Percentiles rank a stretch among this genome's conserved stretches.
Evolutionary conservation across 1,139 yeast genomes (phyloP).

Genomic region (Protomyces lactucae-debilis): DNA sequence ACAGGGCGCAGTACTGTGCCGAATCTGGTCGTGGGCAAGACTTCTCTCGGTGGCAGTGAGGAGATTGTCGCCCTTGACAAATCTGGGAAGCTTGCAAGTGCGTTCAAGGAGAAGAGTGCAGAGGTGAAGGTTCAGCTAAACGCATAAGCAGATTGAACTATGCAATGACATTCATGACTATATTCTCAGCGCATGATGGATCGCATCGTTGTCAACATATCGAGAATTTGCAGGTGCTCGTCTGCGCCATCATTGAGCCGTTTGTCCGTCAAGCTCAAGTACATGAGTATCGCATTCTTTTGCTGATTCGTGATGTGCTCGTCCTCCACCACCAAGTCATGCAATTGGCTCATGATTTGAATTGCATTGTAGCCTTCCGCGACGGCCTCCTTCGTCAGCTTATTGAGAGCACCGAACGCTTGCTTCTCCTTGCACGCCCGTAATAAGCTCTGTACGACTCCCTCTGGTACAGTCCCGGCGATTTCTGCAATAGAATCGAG

Average conservation of each 20-base stretch:
- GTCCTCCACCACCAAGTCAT: constrained; percentile 61
- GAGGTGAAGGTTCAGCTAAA: background rate
- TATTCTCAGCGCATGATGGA: background rate
- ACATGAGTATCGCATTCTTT: constrained; percentile 60
- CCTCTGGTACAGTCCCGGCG: constrained; percentile 77
- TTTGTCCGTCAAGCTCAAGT: constrained; percentile 70
- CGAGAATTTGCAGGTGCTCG: constrained; percentile 78
- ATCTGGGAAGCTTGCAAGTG: constrained; percentile 47
- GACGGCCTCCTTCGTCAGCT: constrained; percentile 52
- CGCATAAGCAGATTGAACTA: background rate
- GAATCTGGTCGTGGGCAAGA: constrained; percentile 78
- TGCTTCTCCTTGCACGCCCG: constrained; percentile 37
- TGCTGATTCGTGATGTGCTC: constrained; percentile 51
- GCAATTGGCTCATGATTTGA: constrained; percentile 72
- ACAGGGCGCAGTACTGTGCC: constrained; percentile 95
- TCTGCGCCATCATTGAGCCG: constrained; percentile 80
- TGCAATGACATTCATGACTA: background rate
- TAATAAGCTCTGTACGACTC: constrained; percentile 47
- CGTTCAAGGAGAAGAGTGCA: constrained; percentile 1
- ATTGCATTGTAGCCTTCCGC: constrained; percentile 84
- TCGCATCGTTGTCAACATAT: constrained; percentile 36
- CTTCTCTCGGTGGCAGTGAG: constrained; percentile 91
- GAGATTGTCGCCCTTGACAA: constrained; percentile 64
- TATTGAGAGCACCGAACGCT: constrained; percentile 41
- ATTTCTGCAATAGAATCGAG: constrained; percentile 57